Base-by-base conservation (phyloP, 2,329 filamentous ascomycete species). In the Epichloe festucae region DNA sequence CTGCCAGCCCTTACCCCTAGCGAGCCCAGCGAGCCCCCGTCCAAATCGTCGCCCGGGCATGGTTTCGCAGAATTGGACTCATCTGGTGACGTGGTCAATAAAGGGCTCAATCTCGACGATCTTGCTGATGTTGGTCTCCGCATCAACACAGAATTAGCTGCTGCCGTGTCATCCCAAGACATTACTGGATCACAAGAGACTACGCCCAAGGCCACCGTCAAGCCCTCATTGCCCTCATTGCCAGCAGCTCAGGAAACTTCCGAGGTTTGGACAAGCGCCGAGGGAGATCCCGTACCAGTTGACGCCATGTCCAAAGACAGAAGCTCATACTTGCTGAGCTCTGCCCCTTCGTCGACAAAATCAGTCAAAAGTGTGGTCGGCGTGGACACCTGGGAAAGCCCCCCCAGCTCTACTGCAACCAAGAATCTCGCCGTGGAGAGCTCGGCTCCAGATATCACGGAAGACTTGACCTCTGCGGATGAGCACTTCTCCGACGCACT, bases 141-240 rank as follows among this genome's bases (percentile, higher is more conserved):
- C 5, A 67, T 76, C 51, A 66, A 75, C 49, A 76, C 73, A 12
- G 60, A 61, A 21, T 21, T 63, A 23, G 54, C 60, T 11, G 57
- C 65, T 15, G 51, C 65, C 19, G 57, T 60, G 2, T 62, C 67
- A 4, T 60, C 64, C 10, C 60, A 68, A 8, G 77, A 82, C 48
- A 62, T 76, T 31, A 67, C 81, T 8, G 82, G 74, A 44, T 87
- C 83, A 5, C 72, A 81, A 56, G 79, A 87, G 60, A 75, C 77
- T 0, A 89, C 85, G 1, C 85, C 86, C 1, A 86, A 80, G 54
- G 82, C 82, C 4, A 74, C 72, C 17, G 52, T 56, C n/a, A 62
- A 54, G 52, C 65, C 63, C 10, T 60, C 62, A 42, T 56, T 68
- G 12, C 63, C 62, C 7, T 49, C 42, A 23, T 42, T 54, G n/a